These are phyloP conservation scores for Ascochyta fabae DNA, from an alignment of 2,329 filamentous ascomycete species.

Conservation along the genomic window DNA sequence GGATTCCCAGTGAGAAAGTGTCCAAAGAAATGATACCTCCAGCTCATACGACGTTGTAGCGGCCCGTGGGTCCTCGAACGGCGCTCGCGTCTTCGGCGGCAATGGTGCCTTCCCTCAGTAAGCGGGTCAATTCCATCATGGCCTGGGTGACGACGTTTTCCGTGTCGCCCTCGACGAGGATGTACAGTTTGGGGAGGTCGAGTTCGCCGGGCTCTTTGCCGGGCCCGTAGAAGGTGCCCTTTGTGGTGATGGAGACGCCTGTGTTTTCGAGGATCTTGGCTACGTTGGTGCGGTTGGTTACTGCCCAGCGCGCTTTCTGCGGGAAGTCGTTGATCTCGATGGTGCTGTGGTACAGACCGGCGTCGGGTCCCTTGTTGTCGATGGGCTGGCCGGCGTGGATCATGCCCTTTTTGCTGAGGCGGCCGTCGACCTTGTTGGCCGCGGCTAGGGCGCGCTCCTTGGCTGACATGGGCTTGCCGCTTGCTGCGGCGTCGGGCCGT, in stretches of 20 bases:
- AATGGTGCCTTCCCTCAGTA: conserved; percentile 88
- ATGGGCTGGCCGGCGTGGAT: conserved; percentile 92
- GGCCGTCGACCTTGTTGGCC: conserved; percentile 87
- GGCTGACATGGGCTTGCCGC: conserved; percentile 63
- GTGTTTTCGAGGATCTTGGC: conserved; percentile 96
- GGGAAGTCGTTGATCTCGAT: conserved; percentile 99
- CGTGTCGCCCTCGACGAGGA: conserved; percentile 95
- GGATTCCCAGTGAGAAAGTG: background rate
- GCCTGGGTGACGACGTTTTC: conserved; percentile 90
- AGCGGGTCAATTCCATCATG: conserved; percentile 84
- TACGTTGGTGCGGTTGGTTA: conserved; percentile 97
- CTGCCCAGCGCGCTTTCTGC: conserved; percentile 97
- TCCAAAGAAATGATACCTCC: too few species aligned
- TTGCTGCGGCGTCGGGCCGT: conserved; percentile 53
- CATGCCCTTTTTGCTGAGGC: conserved; percentile 86
- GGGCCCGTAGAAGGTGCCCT: conserved; percentile 84
- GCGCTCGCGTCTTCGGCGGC: conserved; percentile 83
- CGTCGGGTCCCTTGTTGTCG: conserved; percentile 98
- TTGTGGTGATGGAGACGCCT: conserved; percentile 95
- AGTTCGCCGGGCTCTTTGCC: conserved; percentile 78
- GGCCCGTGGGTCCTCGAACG: conserved; percentile 76
- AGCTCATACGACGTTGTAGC: conserved; percentile 73
- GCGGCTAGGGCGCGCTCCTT: conserved; percentile 89
- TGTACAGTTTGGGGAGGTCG: conserved; percentile 92
- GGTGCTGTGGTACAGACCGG: conserved; percentile 94